These are phyloP conservation scores for Fusarium robinianum DNA, from an alignment of 2,329 filamentous ascomycete genomes.

Conservation along the genomic window DNA sequence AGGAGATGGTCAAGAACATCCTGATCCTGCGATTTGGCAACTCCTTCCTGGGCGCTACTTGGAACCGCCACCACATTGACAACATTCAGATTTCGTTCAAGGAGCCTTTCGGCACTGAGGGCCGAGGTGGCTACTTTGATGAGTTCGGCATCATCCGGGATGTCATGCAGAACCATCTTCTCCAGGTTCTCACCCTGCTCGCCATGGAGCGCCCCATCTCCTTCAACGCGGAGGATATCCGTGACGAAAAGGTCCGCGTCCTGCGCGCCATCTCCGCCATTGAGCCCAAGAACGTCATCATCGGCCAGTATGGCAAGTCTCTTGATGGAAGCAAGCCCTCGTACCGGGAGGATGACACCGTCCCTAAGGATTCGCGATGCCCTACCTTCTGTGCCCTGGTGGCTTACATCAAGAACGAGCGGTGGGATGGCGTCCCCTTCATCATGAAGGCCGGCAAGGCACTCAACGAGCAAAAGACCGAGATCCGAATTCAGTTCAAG, in stretches of 20 bases:
- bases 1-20: conserved; percentile 99
- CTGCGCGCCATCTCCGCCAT: conserved; percentile 91
- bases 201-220: conserved; percentile 99
- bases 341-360: conserved; percentile 98
- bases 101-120: conserved; percentile 98
- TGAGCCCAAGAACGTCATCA: conserved; percentile 99
- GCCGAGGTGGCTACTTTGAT: conserved; percentile 97
- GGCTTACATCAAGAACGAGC: conserved; percentile 98
- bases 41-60: conserved; percentile 97
- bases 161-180: conserved; percentile 99
- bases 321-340: conserved; percentile 94
- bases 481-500: conserved; percentile 99
- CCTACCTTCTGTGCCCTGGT: conserved; percentile 98
- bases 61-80: conserved; percentile 99
- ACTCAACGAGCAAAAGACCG: conserved; percentile 98
- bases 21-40: conserved; percentile 97
- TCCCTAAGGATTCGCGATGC: conserved; percentile 95
- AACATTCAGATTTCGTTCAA: conserved; percentile 99
- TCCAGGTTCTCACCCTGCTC: conserved; percentile 93
- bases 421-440: conserved; percentile 98
- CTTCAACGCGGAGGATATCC: conserved; percentile 96
- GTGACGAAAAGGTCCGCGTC: conserved; percentile 97
- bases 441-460: conserved; percentile 99
- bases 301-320: conserved; percentile 96
- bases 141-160: conserved; percentile 99